These are phyloP conservation scores for Nyssa sinensis DNA, from an alignment of 148 eudicot genomes.

Conservation along the genomic window DNA sequence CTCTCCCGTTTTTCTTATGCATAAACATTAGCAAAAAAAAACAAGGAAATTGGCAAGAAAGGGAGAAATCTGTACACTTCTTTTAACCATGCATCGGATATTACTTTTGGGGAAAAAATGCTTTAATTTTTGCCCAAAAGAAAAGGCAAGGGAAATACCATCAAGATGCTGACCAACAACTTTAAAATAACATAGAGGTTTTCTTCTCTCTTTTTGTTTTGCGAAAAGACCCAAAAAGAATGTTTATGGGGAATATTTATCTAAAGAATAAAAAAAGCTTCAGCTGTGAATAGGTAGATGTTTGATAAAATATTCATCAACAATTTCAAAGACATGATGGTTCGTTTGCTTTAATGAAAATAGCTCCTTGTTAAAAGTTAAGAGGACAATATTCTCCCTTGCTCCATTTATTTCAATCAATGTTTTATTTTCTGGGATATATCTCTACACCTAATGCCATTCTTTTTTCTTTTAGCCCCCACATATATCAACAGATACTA, in stretches of 20 bases:
- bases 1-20: not conserved
- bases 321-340: not conserved
- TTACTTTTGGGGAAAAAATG: too few relatives aligned
- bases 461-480: too few relatives aligned
- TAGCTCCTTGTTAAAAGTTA: not conserved
- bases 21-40: not conserved
- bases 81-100: not conserved
- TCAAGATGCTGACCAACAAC: not conserved
- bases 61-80: not conserved
- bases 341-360: not conserved
- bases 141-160: not conserved
- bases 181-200: too few relatives aligned
- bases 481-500: too few relatives aligned
- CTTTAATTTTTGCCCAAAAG: not conserved
- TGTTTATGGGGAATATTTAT: not conserved
- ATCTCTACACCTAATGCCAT: too few relatives aligned
- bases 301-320: not conserved
- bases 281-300: too few relatives aligned
- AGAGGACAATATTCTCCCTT: not conserved
- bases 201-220: too few relatives aligned
- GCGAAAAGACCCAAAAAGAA: too few relatives aligned
- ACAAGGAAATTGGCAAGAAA: not conserved
- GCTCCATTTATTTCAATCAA: not conserved
- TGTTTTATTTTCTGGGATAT: too few relatives aligned
- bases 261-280: not conserved